phyloP scores from a whole-genome alignment of 352 stramenopile species.

The Pythium dissimile region DNA sequence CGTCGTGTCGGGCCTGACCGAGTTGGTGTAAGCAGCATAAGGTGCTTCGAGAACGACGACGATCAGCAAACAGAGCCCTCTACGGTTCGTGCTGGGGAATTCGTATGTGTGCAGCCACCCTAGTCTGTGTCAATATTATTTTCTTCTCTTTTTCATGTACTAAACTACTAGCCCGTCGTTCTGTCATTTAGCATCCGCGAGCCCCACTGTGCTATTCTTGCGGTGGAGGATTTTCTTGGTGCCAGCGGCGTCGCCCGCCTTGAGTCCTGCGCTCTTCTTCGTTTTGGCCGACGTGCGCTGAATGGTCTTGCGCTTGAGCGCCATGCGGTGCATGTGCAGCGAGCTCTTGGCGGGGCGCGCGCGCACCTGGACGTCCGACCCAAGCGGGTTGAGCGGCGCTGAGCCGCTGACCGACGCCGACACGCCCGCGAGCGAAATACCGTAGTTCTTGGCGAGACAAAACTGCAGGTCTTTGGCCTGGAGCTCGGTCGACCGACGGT shows the following conservation, averaged over 20 bases:
- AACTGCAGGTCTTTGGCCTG: slow-evolving; percentile 79
- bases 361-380: slow-evolving; percentile 53
- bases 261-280: slow-evolving; percentile 36
- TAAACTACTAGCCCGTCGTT: no score
- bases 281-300: slow-evolving; percentile 50
- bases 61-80: no score
- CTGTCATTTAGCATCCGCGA: slow-evolving; percentile 35
- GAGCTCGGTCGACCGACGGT: slow-evolving; percentile 68
- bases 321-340: slow-evolving; percentile 79
- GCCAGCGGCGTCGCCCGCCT: slow-evolving; percentile 26
- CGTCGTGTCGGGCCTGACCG: slow-evolving; percentile 49
- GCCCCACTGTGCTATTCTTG: slow-evolving; percentile 37
- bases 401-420: not conserved
- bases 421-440: slow-evolving; percentile 72
- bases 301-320: slow-evolving; percentile 69
- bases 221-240: slow-evolving; percentile 43
- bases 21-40: slow-evolving; percentile 58
- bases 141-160: no score
- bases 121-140: not conserved
- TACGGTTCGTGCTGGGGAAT: no score
- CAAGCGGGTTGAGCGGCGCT: slow-evolving; percentile 41
- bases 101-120: not conserved
- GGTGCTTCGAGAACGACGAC: not conserved
- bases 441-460: slow-evolving; percentile 82
- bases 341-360: slow-evolving; percentile 67